A percentile compares a stretch with the other conserved stretches of the same genome.
These are phyloP conservation scores for Fusarium newnesense DNA, from an alignment of 2,329 filamentous ascomycete species.

Conservation along the genomic window DNA sequence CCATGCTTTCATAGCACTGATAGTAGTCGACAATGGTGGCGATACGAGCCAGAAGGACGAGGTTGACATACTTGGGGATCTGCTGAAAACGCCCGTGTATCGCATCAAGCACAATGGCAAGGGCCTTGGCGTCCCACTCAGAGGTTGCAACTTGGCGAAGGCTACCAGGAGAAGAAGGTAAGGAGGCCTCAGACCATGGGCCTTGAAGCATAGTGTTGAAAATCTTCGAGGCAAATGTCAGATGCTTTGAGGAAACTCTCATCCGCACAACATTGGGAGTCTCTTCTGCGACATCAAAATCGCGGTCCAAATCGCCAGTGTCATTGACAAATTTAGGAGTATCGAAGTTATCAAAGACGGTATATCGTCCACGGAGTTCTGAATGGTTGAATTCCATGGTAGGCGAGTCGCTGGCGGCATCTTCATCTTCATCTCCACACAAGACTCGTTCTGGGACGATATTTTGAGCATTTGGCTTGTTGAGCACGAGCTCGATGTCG, in stretches of 20 bases:
- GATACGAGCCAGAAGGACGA: background rate
- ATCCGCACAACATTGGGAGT: fast-evolving
- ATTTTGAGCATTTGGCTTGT: background rate
- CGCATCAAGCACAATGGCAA: background rate
- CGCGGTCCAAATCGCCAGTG: fast-evolving
- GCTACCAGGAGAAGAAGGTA: fast-evolving
- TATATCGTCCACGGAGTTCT: too few relatives aligned
- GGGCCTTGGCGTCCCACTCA: background rate
- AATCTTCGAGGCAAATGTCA: fast-evolving
- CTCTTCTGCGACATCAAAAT: background rate
- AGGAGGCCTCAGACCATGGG: background rate
- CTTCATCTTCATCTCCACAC: fast-evolving
- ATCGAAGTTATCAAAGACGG: background rate
- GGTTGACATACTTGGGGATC: background rate
- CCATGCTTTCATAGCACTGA: background rate
- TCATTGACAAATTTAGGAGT: background rate
- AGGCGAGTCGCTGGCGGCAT: fast-evolving
- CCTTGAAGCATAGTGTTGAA: background rate
- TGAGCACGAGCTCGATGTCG: background rate
- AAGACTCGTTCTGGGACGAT: background rate
- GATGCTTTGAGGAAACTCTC: fast-evolving
- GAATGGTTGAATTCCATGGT: background rate
- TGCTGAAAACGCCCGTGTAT: background rate
- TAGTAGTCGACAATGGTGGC: constrained; percentile 20
- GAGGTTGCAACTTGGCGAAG: background rate